Percentiles rank a stretch among this genome's conserved stretches.
Evolutionary conservation across 306 rosid genomes (phyloP).

Genomic region (Lathyrus oleraceus): DNA sequence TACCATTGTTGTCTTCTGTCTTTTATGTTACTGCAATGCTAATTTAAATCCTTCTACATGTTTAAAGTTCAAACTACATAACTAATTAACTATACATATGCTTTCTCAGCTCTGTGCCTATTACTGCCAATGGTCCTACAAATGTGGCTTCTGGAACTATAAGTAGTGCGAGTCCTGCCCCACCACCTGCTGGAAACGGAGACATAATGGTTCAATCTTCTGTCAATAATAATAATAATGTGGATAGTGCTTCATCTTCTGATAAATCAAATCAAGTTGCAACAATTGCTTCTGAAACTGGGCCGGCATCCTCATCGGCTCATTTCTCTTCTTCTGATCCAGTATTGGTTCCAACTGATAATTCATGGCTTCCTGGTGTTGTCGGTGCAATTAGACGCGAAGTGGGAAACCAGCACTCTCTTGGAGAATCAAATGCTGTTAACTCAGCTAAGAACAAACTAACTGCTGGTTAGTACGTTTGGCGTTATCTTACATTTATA

Average conservation of each 20-base stretch:
- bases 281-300: conserved; percentile 39
- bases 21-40: conserved; percentile 26
- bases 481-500: conserved; percentile 17
- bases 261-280: conserved; percentile 47
- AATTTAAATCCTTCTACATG: conserved; percentile 9
- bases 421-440: conserved; percentile 54
- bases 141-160: conserved; percentile 50
- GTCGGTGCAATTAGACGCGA: conserved; percentile 64
- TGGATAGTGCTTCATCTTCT: conserved; percentile 46
- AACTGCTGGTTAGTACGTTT: conserved; percentile 53
- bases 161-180: conserved; percentile 43
- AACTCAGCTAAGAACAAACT: conserved; percentile 44
- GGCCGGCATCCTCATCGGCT: conserved; percentile 50
- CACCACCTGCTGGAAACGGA: conserved; percentile 45
- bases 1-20: background rate
- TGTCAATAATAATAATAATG: conserved; percentile 41
- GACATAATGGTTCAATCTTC: conserved; percentile 47
- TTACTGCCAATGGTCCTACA: conserved; percentile 56
- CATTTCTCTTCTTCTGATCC: conserved; percentile 68
- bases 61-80: conserved; percentile 11
- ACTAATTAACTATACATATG: conserved; percentile 21
- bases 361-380: conserved; percentile 59
- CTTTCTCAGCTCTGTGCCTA: conserved; percentile 63
- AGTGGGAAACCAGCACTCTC: conserved; percentile 53
- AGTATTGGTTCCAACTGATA: conserved; percentile 61